Conservation (phyloP, 208 protist species). For the Kentomonas sorsogonicus region DNA sequence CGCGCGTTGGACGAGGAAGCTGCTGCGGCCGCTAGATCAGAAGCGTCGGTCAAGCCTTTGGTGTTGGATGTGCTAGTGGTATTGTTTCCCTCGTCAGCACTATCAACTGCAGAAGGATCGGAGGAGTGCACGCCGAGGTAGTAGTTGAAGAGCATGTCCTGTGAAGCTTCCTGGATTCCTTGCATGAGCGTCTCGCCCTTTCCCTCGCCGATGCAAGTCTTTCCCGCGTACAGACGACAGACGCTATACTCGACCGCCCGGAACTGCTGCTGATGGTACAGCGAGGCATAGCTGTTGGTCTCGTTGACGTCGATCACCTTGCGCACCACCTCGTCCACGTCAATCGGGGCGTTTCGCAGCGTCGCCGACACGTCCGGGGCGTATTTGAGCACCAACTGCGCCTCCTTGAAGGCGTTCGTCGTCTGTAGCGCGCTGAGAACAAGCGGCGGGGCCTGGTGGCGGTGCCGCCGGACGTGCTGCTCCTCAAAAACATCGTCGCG, state of each 20-base stretch:
- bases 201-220: slow-evolving; percentile 71
- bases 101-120: too few species aligned
- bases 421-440: slow-evolving; percentile 56
- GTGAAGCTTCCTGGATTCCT: slow-evolving; percentile 72
- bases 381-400: slow-evolving; percentile 83
- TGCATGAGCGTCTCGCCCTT: slow-evolving; percentile 84
- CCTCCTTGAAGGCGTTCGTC: slow-evolving; percentile 78
- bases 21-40: too few species aligned
- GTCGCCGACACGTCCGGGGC: slow-evolving; percentile 40
- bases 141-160: slow-evolving; percentile 76
- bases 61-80: too few species aligned
- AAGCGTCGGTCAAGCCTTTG: too few species aligned
- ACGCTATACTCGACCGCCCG: slow-evolving; percentile 79
- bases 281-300: slow-evolving; percentile 77
- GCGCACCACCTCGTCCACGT: slow-evolving; percentile 82
- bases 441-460: slow-evolving; percentile 48
- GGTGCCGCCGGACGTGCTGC: slow-evolving; percentile 34
- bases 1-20: too few species aligned
- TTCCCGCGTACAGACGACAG: slow-evolving; percentile 64
- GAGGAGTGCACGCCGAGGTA: too few species aligned
- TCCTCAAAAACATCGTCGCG: slow-evolving; percentile 57
- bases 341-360: slow-evolving; percentile 51
- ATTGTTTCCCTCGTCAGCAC: too few species aligned
- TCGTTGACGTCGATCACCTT: slow-evolving; percentile 76
- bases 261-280: slow-evolving; percentile 71